Conservation (phyloP, 2,329 filamentous ascomycete species). For the Xylaria arbuscula region DNA sequence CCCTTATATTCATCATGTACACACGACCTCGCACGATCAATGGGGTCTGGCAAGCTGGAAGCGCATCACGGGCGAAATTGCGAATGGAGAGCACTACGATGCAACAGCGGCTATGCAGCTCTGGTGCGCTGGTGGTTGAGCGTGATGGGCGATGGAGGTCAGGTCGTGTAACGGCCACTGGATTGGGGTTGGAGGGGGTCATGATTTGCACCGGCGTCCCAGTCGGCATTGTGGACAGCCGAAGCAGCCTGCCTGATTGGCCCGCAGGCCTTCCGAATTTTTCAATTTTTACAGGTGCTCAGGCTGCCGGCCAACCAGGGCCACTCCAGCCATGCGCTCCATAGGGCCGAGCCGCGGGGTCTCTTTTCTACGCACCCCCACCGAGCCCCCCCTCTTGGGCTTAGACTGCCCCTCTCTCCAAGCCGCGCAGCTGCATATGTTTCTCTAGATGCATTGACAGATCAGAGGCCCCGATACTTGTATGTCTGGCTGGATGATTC, state of each 20-base stretch:
- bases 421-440: slow-evolving; percentile 19
- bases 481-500: slow-evolving; percentile 1
- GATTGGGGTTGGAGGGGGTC: slow-evolving; percentile 33
- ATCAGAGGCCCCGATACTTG: slow-evolving; percentile 24
- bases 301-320: slow-evolving; percentile 4
- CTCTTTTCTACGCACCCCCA: slow-evolving; percentile 19
- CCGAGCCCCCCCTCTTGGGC: slow-evolving; percentile 15
- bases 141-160: slow-evolving; percentile 24
- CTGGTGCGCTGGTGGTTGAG: slow-evolving; percentile 26
- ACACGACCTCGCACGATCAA: slow-evolving; percentile 31
- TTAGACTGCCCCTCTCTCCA: neutral
- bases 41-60: slow-evolving; percentile 25
- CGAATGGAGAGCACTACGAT: slow-evolving; percentile 29
- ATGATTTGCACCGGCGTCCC: slow-evolving; percentile 45
- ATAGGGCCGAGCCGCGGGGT: slow-evolving; percentile 44
- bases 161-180: slow-evolving; percentile 22
- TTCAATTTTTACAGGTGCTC: slow-evolving; percentile 40
- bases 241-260: slow-evolving; percentile 44
- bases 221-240: slow-evolving; percentile 48
- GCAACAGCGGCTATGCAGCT: slow-evolving; percentile 40
- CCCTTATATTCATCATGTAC: slow-evolving; percentile 30
- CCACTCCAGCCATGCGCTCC: slow-evolving; percentile 25
- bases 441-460: slow-evolving; percentile 18
- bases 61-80: slow-evolving; percentile 32
- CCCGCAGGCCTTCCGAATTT: slow-evolving; percentile 37